Conservation (phyloP, 192 early-diverging fungal genomes). For the Diversispora epigaea region DNA sequence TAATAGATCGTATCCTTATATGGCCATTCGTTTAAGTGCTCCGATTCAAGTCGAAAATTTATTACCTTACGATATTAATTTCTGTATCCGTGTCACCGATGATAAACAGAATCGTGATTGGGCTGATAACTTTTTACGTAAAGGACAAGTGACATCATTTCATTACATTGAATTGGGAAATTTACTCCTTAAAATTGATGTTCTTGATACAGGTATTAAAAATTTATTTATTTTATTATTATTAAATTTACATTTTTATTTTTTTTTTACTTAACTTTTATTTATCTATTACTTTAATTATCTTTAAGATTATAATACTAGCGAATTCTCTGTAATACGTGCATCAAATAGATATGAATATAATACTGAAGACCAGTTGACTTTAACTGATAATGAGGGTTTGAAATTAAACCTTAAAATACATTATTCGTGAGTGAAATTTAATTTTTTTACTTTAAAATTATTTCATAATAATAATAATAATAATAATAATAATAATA, state of each 20-base stretch:
- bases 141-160: slow-evolving; percentile 72
- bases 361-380: slow-evolving; percentile 71
- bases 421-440: slow-evolving; percentile 49
- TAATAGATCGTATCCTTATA: slow-evolving; percentile 67
- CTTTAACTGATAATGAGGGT: slow-evolving; percentile 64
- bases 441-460: neutral
- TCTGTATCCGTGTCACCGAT: slow-evolving; percentile 75
- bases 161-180: slow-evolving; percentile 85
- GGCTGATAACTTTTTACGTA: slow-evolving; percentile 55
- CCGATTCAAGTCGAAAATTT: slow-evolving; percentile 93
- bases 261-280: slow-evolving; percentile 1
- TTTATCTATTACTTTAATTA: no score
- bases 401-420: slow-evolving; percentile 65
- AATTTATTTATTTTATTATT: neutral
- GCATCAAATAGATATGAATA: slow-evolving; percentile 77
- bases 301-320: slow-evolving; percentile 55
- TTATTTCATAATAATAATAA: neutral
- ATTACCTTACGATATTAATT: slow-evolving; percentile 83
- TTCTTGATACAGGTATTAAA: slow-evolving; percentile 66
- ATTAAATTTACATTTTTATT: neutral
- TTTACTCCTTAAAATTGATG: slow-evolving; percentile 71
- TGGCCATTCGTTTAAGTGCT: slow-evolving; percentile 71
- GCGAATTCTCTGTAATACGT: slow-evolving; percentile 86
- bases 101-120: slow-evolving; percentile 54
- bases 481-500: no score